Evolutionary conservation across 2,329 filamentous ascomycete genomes (phyloP), one percentile per base, ranked within the genome.

Genomic region (Fusarium secorum): DNA sequence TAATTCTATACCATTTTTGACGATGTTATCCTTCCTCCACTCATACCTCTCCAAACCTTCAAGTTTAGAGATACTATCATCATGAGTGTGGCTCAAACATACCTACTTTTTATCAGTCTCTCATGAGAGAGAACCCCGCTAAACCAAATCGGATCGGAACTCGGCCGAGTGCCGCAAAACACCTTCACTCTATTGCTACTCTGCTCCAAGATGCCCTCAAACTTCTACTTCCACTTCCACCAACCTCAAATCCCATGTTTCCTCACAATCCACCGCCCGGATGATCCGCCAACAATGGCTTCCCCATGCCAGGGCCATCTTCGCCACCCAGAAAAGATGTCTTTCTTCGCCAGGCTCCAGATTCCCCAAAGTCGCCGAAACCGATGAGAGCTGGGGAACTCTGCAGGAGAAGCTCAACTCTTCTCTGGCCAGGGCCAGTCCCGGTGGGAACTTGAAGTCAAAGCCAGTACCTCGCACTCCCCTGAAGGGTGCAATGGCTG

Each of bases 271-370:
- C 32, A 44, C 66, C 68, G 73, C 68, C 75, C 70, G 73, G 62
- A 80, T 80, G 78, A 78, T 75, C 60, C 70, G 76, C 66, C 75
- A 66, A 33, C 70, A 57, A 78, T 78, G 76, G 77, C 70, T 74
- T 45, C 64, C 72, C 66, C 64, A 60, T 60, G 60, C 73, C 51
- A 68, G 64, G 67, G 74, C 74, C 63, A 71, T 69, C 45, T 49
- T 70, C 41, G 59, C 59, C 67, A 55, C 24, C 36, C 45, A 49
- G 54, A 69, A 55, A 46, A 66, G 64, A 57, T 55, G 22, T n/a
- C 22, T 52, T 39, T 63, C 48, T 14, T 58, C 46, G 46, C 56
- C 20, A 53, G 18, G 24, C 20, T 24, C 54, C 22, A 36, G 26
- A 26, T 45, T 54, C 17, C 28, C 39, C 26, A 33, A 35, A 5